phyloP scores from a whole-genome alignment of 1,284 basidiomycete species.

The Pyrrhoderma lamaoense region DNA sequence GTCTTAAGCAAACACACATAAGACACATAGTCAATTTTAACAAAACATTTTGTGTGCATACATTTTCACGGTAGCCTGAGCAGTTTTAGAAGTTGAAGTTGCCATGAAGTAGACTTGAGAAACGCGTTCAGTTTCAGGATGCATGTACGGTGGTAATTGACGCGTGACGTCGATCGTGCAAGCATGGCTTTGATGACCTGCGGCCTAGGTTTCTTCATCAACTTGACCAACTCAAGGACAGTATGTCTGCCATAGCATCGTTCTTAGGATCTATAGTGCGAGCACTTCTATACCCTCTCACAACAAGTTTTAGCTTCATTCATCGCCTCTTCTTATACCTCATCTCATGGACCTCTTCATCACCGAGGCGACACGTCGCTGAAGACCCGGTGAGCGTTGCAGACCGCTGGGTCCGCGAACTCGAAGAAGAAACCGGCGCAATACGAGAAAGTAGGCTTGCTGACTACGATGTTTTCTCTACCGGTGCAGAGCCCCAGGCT shows the following conservation, averaged over 20 bases:
- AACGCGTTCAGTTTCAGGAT: too few species aligned
- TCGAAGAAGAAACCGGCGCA: slow-evolving; percentile 78
- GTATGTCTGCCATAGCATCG: slow-evolving; percentile 1
- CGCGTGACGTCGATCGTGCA: background rate
- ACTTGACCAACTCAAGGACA: background rate
- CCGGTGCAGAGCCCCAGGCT: slow-evolving; percentile 26
- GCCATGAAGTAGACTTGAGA: background rate
- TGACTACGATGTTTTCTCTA: slow-evolving; percentile 23
- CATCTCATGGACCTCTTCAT: slow-evolving; percentile 10
- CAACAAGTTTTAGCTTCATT: slow-evolving; percentile 11
- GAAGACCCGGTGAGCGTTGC: slow-evolving; percentile 43
- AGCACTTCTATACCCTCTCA: slow-evolving; percentile 14
- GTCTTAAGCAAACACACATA: slow-evolving; percentile 36
- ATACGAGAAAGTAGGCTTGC: slow-evolving; percentile 40
- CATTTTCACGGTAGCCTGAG: slow-evolving; percentile 12
- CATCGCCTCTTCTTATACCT: slow-evolving; percentile 14
- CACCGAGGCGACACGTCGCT: slow-evolving; percentile 13
- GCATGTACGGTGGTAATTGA: too few species aligned
- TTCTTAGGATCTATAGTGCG: slow-evolving; percentile 9
- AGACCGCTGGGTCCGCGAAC: slow-evolving; percentile 66
- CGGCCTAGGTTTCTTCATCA: background rate
- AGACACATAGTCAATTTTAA: background rate
- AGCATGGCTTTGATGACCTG: background rate
- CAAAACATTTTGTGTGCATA: background rate
- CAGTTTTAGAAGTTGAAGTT: slow-evolving; percentile 4